phyloP scores from a whole-genome alignment of 352 stramenopile species.

The Pythium brachiatum region DNA sequence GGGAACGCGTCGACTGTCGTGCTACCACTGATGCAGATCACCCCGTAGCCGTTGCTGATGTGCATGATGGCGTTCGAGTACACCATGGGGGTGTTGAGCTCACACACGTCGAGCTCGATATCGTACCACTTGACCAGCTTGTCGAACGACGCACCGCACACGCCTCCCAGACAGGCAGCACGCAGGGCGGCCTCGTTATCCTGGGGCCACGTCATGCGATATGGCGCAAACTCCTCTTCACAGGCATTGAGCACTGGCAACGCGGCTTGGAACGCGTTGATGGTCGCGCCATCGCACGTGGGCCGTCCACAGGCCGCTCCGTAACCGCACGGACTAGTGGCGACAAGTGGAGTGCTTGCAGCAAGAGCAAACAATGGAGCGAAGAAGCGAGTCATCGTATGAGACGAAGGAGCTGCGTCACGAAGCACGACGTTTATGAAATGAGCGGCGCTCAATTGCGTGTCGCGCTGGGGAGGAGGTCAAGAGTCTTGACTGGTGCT shows the following conservation, averaged over 20 bases:
- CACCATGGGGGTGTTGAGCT: constrained; percentile 8
- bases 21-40: neutral
- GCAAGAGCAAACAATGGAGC: too few relatives aligned
- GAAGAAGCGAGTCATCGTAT: too few relatives aligned
- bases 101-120: constrained; percentile 4
- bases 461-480: too few relatives aligned
- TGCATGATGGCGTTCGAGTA: neutral
- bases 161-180: neutral
- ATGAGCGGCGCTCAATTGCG: too few relatives aligned
- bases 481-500: too few relatives aligned
- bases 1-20: neutral
- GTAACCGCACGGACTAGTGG: constrained; percentile 7
- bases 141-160: constrained; percentile 5
- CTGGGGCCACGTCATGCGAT: neutral
- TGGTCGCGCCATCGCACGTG: constrained; percentile 1
- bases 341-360: neutral
- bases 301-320: constrained; percentile 3
- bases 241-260: constrained; percentile 5
- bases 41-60: neutral
- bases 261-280: constrained; percentile 3
- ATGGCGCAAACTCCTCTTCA: neutral
- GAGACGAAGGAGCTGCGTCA: too few relatives aligned
- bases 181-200: neutral
- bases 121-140: constrained; percentile 5
- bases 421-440: too few relatives aligned